Conservation (phyloP, 768 basidiomycete genomes). For the Russula griseocarnosa region DNA sequence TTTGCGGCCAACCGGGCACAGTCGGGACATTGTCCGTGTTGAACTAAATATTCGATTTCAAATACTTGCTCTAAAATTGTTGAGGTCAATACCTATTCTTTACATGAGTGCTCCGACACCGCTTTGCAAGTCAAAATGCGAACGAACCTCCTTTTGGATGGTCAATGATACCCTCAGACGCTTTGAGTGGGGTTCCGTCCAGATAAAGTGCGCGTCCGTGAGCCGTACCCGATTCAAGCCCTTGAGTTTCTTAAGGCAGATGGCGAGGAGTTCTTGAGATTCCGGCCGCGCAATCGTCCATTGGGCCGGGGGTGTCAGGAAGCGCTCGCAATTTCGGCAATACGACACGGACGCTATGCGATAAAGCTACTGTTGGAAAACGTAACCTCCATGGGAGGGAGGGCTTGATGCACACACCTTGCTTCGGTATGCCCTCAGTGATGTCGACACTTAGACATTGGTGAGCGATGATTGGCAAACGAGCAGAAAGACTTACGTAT, state of each 20-base stretch:
- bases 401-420: constrained; percentile 49
- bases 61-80: constrained; percentile 98
- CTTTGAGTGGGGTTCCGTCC: constrained; percentile 98
- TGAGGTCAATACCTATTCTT: constrained; percentile 72
- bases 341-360: constrained; percentile 77
- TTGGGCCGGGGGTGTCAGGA: constrained; percentile 80
- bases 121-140: not conserved
- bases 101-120: constrained; percentile 7
- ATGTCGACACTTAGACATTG: constrained; percentile 71
- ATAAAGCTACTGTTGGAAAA: not conserved
- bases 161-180: constrained; percentile 89
- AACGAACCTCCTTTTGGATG: constrained; percentile 92
- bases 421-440: constrained; percentile 96
- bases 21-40: constrained; percentile 92
- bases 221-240: constrained; percentile 90
- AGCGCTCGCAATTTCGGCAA: constrained; percentile 95
- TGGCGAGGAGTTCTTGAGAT: constrained; percentile 87
- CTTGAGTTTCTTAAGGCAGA: constrained; percentile 93
- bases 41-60: constrained; percentile 92
- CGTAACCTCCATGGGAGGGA: not conserved
- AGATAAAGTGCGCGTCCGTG: constrained; percentile 98
- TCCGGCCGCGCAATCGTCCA: constrained; percentile 88
- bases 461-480: not conserved
- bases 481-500: constrained; percentile 53
- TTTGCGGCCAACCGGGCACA: constrained; percentile 94